Evolutionary conservation across 2,329 filamentous ascomycete genomes (phyloP), one percentile per base, ranked within the genome.

Genomic region (Moelleriella libera): DNA sequence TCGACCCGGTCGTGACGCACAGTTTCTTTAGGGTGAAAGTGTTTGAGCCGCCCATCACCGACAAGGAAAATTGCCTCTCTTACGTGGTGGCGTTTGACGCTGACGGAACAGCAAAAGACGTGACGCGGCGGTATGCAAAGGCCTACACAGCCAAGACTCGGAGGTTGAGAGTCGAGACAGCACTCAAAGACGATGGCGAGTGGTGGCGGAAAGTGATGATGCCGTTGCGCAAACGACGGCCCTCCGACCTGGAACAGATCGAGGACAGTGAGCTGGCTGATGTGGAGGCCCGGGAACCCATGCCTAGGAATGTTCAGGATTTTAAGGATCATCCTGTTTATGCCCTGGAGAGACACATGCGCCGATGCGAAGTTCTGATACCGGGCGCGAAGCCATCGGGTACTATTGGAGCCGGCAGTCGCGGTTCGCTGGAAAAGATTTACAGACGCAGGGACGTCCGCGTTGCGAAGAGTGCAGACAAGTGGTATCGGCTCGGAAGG

Each of bases 131-230:
- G 12, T 98, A 98, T 59, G 75, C 82, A 1, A 94, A 92, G 62
- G 83, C 83, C 0, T 97, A 84, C 65, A 92, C 88, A 55, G 85
- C 89, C 28, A 97, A 97, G 64, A 95, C 89, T 1, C 76, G 86
- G 28, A 88, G 81, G 53, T 65, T 77, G 49, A 80, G 92, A n/a
- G 75, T 98, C 2, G 92, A 97, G 44, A 63, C 59, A 32, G 61
- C 71, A 60, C 43, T 70, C 68, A 64, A 72, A 54, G 57, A 66
- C 8, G 74, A 68, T 0, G 66, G 66, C 8, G 57, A 57, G 47
- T 82, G 78, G 78, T 79, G 75, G 72, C 64, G 64, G 3, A 69
- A 63, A 45, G 69, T 69, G 0, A 65, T 81, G 62, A 66, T 65
- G 49, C 58, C 66, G 14, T 82, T 74, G 54, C 63, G 64, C 1